These are phyloP conservation scores for Aspergillus steynii DNA, from an alignment of 495 filamentous ascomycete species.

Conservation along the genomic window DNA sequence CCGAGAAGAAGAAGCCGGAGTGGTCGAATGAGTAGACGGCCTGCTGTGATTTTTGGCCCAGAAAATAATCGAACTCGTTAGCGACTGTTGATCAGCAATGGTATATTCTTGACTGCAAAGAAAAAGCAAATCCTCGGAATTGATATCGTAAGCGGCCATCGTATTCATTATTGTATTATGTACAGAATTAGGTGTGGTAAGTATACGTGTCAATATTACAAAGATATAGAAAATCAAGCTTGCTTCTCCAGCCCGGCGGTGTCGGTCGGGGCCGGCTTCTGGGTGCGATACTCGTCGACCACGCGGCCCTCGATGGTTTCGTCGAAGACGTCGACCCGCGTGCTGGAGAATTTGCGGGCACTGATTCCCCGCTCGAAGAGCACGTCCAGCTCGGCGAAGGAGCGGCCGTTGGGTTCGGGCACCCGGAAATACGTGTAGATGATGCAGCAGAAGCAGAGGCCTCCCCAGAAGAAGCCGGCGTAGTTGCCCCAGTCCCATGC, in stretches of 20 bases:
- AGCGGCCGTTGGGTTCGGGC: conserved; percentile 68
- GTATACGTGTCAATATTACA: conserved; percentile 14
- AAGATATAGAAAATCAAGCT: conserved; percentile 16
- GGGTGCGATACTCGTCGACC: conserved; percentile 46
- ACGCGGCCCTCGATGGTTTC: conserved; percentile 55
- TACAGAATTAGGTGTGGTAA: conserved; percentile 13
- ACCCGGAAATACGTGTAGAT: conserved; percentile 76
- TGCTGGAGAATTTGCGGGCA: conserved; percentile 67
- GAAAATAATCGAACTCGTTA: neutral
- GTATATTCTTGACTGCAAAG: conserved; percentile 26
- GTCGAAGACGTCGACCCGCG: conserved; percentile 66
- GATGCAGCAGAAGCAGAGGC: conserved; percentile 70
- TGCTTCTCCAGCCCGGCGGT: conserved; percentile 31
- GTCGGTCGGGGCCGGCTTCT: conserved; percentile 31
- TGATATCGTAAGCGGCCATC: conserved; percentile 14
- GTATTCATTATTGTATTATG: conserved; percentile 21
- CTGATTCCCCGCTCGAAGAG: conserved; percentile 66
- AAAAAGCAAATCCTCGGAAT: neutral
- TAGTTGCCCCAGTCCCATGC: conserved; percentile 77
- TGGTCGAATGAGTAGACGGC: conserved; percentile 75
- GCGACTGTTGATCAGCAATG: too few relatives aligned
- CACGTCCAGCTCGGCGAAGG: conserved; percentile 73
- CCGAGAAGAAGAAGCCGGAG: conserved; percentile 88
- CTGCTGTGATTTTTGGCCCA: neutral
- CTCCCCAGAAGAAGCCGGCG: conserved; percentile 83